Base-by-base conservation (phyloP, 495 filamentous ascomycete species). In the Parathielavia appendiculata region DNA sequence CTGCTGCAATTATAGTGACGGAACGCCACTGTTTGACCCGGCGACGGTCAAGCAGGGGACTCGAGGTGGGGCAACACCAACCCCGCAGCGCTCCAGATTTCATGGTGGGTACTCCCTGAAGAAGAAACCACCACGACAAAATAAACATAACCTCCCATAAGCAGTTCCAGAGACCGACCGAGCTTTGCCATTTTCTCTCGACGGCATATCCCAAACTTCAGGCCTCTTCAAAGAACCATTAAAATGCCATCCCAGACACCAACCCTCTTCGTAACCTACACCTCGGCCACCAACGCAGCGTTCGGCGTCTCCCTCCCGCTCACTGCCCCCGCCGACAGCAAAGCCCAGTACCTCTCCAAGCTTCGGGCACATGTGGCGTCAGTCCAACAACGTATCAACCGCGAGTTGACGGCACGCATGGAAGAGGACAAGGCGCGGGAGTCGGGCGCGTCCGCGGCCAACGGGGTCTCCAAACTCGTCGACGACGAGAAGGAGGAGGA, bases 401-500 rank as follows among this genome's bases (percentile, higher is more conserved):
- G 72, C 34, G 90, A 91, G 66, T 77, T 98, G 60, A 98, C 93
- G 22, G 72, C 76, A 60, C 82, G 85, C 40, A 98, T 98, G 92
- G 91, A 92, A 54, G 86, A 89, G 62, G 93, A 96, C 64, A 92
- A 90, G 60, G 68, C 65, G 16, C 66, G 66, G 20, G 79, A 73
- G 6, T 66, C 63, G 5, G 63, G 58, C 5, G 41, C 39, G 63
- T 52, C 32, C 5, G 32, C 17, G 12, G 50, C 19, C 35, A 70
- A 71, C 48, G 67, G 55, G 2, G 72, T 6, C 26, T 2, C 76
- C 51, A 87, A 88, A 65, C 88, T 88, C 61, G 88, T 87, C 56
- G 86, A 87, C 58, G 93, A 92, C 65, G 91, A 77, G 30, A 81
- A 83, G 58, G 91, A 91, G 67, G 92, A 95, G 61, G 90, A 90